phyloP scores from a whole-genome alignment of 2,329 filamentous ascomycete species.

The Pseudocercospora macadamiae region DNA sequence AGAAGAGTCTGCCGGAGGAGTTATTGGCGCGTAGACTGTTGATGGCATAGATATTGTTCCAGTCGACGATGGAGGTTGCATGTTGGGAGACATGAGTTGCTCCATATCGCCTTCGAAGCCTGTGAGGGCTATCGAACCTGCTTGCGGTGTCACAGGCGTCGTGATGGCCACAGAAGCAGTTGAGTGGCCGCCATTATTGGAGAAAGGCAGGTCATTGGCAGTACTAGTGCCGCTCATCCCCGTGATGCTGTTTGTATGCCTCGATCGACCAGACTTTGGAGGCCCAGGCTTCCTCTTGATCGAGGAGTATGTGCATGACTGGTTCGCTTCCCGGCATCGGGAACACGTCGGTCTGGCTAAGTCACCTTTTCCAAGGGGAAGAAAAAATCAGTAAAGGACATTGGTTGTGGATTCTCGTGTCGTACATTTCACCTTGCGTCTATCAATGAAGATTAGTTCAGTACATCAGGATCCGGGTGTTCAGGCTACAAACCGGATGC shows the following conservation, averaged over 20 bases:
- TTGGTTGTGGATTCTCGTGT: too few relatives aligned
- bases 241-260: background rate
- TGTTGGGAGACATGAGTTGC: too few relatives aligned
- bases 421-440: conserved; percentile 2
- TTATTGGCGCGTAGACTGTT: background rate
- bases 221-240: background rate
- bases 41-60: too few relatives aligned
- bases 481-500: background rate
- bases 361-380: background rate
- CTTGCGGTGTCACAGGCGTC: too few relatives aligned
- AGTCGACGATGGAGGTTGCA: too few relatives aligned
- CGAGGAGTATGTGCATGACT: background rate
- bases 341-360: background rate
- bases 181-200: background rate
- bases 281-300: background rate
- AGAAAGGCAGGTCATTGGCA: background rate
- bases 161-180: too few relatives aligned
- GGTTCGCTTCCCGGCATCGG: background rate
- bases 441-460: background rate
- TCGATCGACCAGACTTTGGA: background rate
- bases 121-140: too few relatives aligned
- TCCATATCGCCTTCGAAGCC: too few relatives aligned
- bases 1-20: background rate
- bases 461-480: background rate
- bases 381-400: background rate